Evolutionary conservation across 2,329 filamentous ascomycete genomes (phyloP).

Genomic region (Sodiomyces alkalinus): DNA sequence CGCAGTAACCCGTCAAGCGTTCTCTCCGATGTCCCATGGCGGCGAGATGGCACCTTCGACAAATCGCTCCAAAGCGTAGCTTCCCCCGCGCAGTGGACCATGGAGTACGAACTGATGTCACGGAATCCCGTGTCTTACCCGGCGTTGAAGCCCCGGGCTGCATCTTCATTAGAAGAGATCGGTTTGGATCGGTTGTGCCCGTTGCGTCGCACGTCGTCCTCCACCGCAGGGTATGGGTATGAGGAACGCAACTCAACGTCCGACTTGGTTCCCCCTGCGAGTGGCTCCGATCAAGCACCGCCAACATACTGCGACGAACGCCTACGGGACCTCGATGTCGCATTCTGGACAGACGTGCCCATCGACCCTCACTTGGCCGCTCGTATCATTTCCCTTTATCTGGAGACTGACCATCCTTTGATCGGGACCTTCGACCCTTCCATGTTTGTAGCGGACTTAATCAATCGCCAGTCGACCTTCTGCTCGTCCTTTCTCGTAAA

Average conservation of each 20-base stretch:
- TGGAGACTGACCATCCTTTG: conserved; percentile 22
- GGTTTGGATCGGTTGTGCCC: neutral
- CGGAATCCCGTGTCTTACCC: neutral
- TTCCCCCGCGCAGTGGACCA: no score
- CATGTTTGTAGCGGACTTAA: conserved; percentile 18
- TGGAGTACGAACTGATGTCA: neutral
- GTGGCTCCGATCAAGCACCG: conserved; percentile 2
- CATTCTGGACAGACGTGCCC: conserved; percentile 18
- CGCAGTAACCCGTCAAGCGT: conserved; percentile 9
- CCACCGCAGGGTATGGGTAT: conserved; percentile 5
- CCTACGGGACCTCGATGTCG: conserved; percentile 13
- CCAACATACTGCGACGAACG: conserved; percentile 13
- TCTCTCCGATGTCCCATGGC: no score
- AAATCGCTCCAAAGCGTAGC: no score
- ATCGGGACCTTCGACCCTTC: conserved; percentile 18
- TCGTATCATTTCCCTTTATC: conserved; percentile 18
- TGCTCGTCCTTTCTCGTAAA: conserved; percentile 21
- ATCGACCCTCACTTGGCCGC: conserved; percentile 16
- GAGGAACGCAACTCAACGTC: neutral
- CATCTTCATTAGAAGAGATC: neutral
- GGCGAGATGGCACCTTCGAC: no score
- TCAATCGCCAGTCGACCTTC: conserved; percentile 9
- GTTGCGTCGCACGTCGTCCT: conserved; percentile 2
- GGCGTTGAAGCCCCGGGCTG: neutral
- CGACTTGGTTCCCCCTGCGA: neutral